phyloP scores from a whole-genome alignment of 2,329 filamentous ascomycete genomes.

The Hymenoscyphus albidus region DNA sequence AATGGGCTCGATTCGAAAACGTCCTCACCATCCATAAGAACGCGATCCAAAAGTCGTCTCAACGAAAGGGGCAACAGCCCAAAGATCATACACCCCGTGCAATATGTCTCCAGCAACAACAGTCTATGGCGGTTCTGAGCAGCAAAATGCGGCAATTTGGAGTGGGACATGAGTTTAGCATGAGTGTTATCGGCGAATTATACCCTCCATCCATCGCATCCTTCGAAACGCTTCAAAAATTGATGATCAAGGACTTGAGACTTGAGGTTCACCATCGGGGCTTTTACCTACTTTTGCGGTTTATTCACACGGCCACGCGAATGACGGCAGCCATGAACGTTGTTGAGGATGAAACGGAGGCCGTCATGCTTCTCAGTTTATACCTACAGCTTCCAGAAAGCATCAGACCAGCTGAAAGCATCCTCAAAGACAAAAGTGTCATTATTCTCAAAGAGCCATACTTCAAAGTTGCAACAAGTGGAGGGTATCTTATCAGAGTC shows the following conservation, averaged over 20 bases:
- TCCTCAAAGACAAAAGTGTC: conserved; percentile 36
- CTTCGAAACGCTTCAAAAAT: neutral
- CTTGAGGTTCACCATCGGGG: neutral
- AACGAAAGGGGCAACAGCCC: neutral
- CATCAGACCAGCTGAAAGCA: conserved; percentile 20
- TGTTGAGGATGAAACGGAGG: neutral
- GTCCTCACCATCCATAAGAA: neutral
- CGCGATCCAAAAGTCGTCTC: neutral
- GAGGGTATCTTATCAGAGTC: conserved; percentile 44
- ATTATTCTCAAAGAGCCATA: conserved; percentile 53
- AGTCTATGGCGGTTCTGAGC: neutral
- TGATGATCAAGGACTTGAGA: neutral
- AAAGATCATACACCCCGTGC: neutral
- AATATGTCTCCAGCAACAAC: neutral
- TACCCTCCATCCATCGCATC: neutral
- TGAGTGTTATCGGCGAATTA: neutral
- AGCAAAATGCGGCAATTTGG: neutral
- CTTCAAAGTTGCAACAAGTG: conserved; percentile 41
- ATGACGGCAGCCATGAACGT: neutral
- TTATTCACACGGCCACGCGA: neutral
- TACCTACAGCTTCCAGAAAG: neutral
- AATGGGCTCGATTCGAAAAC: neutral
- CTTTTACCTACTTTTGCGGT: neutral
- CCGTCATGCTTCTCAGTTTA: neutral
- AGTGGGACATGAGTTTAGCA: neutral